phyloP scores from a whole-genome alignment of 805 yeast genomes.

The Candida lessepsii region DNA sequence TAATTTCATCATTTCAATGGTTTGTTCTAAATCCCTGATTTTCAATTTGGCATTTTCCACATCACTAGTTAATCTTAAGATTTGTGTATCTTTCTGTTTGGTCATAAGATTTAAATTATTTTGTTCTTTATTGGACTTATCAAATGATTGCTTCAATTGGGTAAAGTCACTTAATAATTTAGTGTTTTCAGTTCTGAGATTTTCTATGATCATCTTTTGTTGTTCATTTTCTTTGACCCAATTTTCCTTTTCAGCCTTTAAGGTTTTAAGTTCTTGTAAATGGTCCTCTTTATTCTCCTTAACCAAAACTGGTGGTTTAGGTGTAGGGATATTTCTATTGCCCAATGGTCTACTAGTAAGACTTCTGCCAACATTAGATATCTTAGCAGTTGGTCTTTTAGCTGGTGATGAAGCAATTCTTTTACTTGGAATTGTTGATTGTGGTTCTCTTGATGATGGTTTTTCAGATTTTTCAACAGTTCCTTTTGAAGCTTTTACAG shows the following conservation, averaged over 20 bases:
- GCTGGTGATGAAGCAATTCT: constrained; percentile 72
- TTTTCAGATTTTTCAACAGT: constrained; percentile 3
- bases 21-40: constrained; percentile 53
- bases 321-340: constrained; percentile 12
- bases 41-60: constrained; percentile 55
- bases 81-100: constrained; percentile 69
- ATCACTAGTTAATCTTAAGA: constrained; percentile 60
- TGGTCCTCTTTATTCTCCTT: constrained; percentile 24
- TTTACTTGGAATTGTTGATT: constrained; percentile 62
- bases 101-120: constrained; percentile 49
- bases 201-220: constrained; percentile 23
- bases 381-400: constrained; percentile 40
- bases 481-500: constrained; percentile 40
- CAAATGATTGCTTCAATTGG: constrained; percentile 28
- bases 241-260: constrained; percentile 52
- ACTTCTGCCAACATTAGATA: constrained; percentile 33
- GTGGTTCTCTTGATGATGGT: constrained; percentile 60
- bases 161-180: constrained; percentile 25
- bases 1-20: constrained; percentile 28
- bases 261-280: constrained; percentile 45
- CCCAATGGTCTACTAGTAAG: constrained; percentile 45
- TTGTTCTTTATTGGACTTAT: constrained; percentile 48
- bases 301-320: constrained; percentile 9
- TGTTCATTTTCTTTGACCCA: constrained; percentile 31
- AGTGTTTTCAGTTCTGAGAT: constrained; percentile 24